These are phyloP conservation scores for Aurinia saxatilis DNA, from an alignment of 345 rosid genomes.

Conservation along the genomic window DNA sequence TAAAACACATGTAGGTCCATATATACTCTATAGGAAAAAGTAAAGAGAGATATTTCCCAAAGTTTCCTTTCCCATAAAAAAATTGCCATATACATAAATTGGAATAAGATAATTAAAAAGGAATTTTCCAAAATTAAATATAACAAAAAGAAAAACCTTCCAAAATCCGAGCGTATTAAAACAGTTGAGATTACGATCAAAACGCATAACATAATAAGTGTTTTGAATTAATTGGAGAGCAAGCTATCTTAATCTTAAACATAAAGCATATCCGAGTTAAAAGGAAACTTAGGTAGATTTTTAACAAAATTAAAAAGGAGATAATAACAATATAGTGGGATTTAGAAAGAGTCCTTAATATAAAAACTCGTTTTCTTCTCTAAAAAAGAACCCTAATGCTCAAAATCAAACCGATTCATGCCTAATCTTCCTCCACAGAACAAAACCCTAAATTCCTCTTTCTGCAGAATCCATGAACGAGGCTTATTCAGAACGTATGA, in stretches of 20 bases:
- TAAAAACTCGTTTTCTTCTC: not conserved
- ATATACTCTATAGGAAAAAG: too few relatives aligned
- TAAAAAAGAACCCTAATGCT: slow-evolving; percentile 12
- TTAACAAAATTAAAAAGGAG: not conserved
- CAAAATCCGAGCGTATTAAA: not conserved
- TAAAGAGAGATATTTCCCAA: not conserved
- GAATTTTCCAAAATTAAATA: not conserved
- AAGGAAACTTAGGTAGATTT: slow-evolving; percentile 5
- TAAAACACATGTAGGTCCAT: too few relatives aligned
- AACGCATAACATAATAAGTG: not conserved
- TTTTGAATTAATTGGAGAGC: slow-evolving; percentile 19
- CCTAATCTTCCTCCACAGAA: not conserved
- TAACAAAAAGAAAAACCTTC: not conserved
- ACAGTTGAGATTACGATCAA: not conserved
- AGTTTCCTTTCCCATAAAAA: too few relatives aligned
- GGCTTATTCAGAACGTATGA: not conserved
- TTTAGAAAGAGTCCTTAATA: not conserved
- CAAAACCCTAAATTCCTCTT: not conserved
- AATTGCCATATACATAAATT: not conserved
- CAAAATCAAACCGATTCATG: slow-evolving; percentile 9
- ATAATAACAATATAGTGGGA: not conserved
- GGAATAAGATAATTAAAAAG: not conserved
- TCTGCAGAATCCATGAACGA: not conserved
- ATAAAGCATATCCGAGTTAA: not conserved
- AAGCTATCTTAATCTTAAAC: slow-evolving; percentile 4